Percentiles rank a stretch among this genome's conserved stretches.
Evolutionary conservation across 257 asterid genomes (phyloP).

Genomic region (Solanum corneliomulleri): DNA sequence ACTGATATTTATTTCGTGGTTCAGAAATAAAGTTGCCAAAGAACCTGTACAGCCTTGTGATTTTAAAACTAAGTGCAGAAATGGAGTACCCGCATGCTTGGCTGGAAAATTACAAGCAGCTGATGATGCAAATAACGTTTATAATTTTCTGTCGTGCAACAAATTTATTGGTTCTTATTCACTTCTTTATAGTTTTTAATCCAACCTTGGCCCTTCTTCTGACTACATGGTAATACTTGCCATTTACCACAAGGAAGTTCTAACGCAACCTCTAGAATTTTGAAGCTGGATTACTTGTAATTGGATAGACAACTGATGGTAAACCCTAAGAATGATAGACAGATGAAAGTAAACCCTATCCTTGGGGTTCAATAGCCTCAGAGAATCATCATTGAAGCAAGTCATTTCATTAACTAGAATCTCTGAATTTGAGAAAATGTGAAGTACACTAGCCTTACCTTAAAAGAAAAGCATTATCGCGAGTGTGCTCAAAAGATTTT

Average conservation of each 20-base stretch:
- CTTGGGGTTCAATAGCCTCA: background rate
- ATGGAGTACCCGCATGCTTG: conserved; percentile 16
- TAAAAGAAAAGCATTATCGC: conserved; percentile 86
- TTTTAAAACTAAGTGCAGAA: conserved; percentile 19
- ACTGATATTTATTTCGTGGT: background rate
- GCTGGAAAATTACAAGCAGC: conserved; percentile 26
- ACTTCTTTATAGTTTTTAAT: background rate
- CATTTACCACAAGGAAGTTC: conserved; percentile 10
- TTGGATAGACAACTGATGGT: conserved; percentile 12
- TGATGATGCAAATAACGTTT: conserved; percentile 5
- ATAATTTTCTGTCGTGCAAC: conserved; percentile 26
- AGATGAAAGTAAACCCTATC: background rate
- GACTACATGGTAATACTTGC: conserved; percentile 3
- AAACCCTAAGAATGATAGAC: background rate
- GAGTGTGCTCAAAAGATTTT: conserved; percentile 85
- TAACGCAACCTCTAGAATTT: conserved; percentile 18
- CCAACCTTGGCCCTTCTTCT: conserved; percentile 8
- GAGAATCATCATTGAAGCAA: background rate
- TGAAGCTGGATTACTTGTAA: conserved; percentile 48
- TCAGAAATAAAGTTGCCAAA: conserved; percentile 29
- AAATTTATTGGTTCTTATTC: conserved; percentile 12
- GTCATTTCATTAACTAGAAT: background rate
- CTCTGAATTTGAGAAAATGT: background rate
- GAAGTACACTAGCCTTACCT: conserved; percentile 40
- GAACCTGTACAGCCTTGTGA: conserved; percentile 11